phyloP scores from a whole-genome alignment of 441 rosid genomes.

The Erodium trifolium region DNA sequence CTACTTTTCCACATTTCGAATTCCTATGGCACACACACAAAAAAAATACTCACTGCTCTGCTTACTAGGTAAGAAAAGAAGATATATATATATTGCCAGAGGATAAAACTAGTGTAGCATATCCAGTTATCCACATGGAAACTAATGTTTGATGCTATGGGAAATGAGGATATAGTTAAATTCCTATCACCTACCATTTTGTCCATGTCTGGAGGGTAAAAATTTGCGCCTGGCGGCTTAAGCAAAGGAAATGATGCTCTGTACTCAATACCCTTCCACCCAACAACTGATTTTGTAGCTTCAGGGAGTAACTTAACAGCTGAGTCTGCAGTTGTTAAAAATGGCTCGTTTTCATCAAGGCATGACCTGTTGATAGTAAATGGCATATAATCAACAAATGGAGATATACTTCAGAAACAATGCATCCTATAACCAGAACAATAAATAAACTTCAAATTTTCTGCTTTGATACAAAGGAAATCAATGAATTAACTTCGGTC shows the following conservation, averaged over 20 bases:
- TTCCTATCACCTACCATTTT: conserved; percentile 45
- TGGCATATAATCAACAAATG: conserved; percentile 11
- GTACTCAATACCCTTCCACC: conserved; percentile 92
- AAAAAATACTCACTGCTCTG: conserved; percentile 13
- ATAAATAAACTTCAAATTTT: neutral
- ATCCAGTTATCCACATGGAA: conserved; percentile 2
- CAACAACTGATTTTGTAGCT: conserved; percentile 52
- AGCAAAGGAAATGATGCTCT: conserved; percentile 66
- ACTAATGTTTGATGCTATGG: neutral
- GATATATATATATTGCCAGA: conserved; percentile 13
- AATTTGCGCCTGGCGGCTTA: conserved; percentile 89
- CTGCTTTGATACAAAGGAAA: neutral
- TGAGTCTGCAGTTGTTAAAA: conserved; percentile 79
- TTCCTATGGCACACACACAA: conserved; percentile 43
- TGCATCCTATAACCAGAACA: neutral
- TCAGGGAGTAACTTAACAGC: conserved; percentile 63
- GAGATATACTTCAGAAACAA: conserved; percentile 10
- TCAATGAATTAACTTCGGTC: neutral
- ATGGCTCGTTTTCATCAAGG: conserved; percentile 85
- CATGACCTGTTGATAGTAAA: conserved; percentile 56
- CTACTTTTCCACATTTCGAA: conserved; percentile 59
- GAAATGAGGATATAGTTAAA: conserved; percentile 1
- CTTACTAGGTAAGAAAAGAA: conserved; percentile 1
- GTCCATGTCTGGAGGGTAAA: conserved; percentile 93
- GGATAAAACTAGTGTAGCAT: neutral